These are phyloP conservation scores for Stereum hirsutum DNA, from an alignment of 1,284 basidiomycete genomes.

Conservation along the genomic window DNA sequence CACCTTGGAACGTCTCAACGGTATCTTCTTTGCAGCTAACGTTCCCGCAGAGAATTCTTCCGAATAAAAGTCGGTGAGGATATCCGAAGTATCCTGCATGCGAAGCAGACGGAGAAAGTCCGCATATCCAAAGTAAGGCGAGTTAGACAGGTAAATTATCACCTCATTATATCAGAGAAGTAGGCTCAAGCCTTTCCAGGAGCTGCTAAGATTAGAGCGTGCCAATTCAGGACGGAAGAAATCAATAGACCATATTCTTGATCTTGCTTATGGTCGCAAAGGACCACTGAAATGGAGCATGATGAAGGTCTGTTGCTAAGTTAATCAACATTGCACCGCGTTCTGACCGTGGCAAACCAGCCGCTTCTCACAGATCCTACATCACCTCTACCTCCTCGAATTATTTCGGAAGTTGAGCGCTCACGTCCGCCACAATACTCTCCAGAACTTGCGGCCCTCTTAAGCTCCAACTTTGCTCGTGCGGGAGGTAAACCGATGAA, in stretches of 20 bases:
- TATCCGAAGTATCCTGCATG: conserved; percentile 24
- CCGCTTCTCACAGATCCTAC: conserved; percentile 41
- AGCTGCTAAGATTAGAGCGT: conserved; percentile 40
- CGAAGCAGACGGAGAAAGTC: conserved; percentile 5
- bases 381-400: conserved; percentile 28
- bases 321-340: conserved; percentile 1
- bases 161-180: neutral
- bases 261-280: conserved; percentile 70
- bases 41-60: conserved; percentile 50
- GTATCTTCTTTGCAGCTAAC: conserved; percentile 7
- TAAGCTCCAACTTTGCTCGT: conserved; percentile 43
- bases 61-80: conserved; percentile 52
- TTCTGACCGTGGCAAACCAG: conserved; percentile 24
- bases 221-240: conserved; percentile 46
- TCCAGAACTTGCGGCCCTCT: conserved; percentile 47
- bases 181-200: conserved; percentile 27
- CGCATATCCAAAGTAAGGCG: conserved; percentile 17
- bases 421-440: conserved; percentile 59
- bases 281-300: conserved; percentile 64
- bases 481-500: conserved; percentile 32
- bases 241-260: conserved; percentile 54
- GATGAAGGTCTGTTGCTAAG: conserved; percentile 36
- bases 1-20: too few relatives aligned
- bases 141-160: conserved; percentile 34
- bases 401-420: conserved; percentile 40